Conservation (phyloP, 139 green algal genomes). For the Microglena sp. region DNA sequence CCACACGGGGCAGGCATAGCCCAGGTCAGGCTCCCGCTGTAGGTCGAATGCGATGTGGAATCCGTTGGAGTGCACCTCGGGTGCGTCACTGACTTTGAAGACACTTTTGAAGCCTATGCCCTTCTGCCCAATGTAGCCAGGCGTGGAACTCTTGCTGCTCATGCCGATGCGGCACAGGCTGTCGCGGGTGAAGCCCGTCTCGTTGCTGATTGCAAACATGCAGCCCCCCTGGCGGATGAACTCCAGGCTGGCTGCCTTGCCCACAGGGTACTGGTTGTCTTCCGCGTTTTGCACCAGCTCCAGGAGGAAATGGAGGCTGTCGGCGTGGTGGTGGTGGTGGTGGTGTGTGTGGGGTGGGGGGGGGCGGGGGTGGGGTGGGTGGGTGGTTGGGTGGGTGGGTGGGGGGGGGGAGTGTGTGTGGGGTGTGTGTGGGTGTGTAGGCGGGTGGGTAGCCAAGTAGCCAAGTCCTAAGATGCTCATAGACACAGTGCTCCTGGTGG, state of each 20-base stretch:
- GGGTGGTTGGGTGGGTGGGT: too few species aligned
- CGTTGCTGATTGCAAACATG: not conserved
- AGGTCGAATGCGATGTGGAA: conserved; percentile 29
- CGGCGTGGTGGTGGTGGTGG: too few species aligned
- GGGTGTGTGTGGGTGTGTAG: too few species aligned
- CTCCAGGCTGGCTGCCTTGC: conserved; percentile 14
- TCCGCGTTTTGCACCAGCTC: too few species aligned
- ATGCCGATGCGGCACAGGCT: conserved; percentile 6
- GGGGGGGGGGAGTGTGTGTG: too few species aligned
- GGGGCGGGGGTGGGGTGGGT: too few species aligned
- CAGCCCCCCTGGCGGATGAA: too few species aligned
- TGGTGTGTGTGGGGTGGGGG: too few species aligned
- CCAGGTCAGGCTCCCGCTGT: conserved; percentile 16
- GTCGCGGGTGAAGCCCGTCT: not conserved
- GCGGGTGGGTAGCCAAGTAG: too few species aligned
- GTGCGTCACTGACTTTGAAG: conserved; percentile 17
- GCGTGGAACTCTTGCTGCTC: conserved; percentile 2
- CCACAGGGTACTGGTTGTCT: conserved; percentile 12
- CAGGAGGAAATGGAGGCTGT: too few species aligned
- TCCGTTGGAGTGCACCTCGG: conserved; percentile 25
- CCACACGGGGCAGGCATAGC: conserved; percentile 42
- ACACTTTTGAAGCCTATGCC: conserved; percentile 34
- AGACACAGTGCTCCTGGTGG: too few species aligned
- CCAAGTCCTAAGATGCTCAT: too few species aligned
- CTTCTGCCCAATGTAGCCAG: conserved; percentile 26